Base-by-base conservation (phyloP, 2,329 filamentous ascomycete species). In the Ceratocystis colombiana region DNA sequence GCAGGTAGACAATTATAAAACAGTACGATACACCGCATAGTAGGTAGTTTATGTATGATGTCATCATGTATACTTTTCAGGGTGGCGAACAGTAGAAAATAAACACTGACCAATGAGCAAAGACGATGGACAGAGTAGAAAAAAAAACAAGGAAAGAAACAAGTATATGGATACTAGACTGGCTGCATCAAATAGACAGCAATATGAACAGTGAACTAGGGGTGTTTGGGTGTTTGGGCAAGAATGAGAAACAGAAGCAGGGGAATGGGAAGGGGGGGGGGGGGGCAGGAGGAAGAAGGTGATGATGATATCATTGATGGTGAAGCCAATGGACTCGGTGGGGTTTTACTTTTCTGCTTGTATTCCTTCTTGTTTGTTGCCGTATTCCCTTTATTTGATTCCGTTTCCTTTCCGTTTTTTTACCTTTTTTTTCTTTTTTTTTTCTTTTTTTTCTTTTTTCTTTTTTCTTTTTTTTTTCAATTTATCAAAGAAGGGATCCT, bases 91-190 rank as follows among this genome's bases (percentile, higher is more conserved):
- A 53, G 22, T 25, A 22, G 15, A 53, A 25, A 53, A 10, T 20
- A n/a, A n/a, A 53, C 22, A 25, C 48, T 22, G 48, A 6, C 48
- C 7, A 12, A 53, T 53, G 10, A 41, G 0, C 10, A 41, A 41
- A 53, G 48, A 20, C n/a, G 48, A 12, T 4, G 48, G 4, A 10
- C 17, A 45, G 4, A 33, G 12, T 61, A 20, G 22, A 20, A 30
- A 28, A 15, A 25, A 25, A n/a, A 53, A 25, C 48, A 53, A 50
- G 22, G 46, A 22, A 22, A 50, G 48, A 53, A 53, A 28, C 48
- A 28, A 53, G 48, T 53, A n/a, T 53, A 53, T 53, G 48, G 25
- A 53, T 53, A 53, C 48, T 53, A 53, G 25, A 25, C 48, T 53
- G 48, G 37, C 37, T 41, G 37, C 37, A 41, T 41, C 37, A 41